These are phyloP conservation scores for Claviceps africana DNA, from an alignment of 2,329 filamentous ascomycete species.

Conservation along the genomic window DNA sequence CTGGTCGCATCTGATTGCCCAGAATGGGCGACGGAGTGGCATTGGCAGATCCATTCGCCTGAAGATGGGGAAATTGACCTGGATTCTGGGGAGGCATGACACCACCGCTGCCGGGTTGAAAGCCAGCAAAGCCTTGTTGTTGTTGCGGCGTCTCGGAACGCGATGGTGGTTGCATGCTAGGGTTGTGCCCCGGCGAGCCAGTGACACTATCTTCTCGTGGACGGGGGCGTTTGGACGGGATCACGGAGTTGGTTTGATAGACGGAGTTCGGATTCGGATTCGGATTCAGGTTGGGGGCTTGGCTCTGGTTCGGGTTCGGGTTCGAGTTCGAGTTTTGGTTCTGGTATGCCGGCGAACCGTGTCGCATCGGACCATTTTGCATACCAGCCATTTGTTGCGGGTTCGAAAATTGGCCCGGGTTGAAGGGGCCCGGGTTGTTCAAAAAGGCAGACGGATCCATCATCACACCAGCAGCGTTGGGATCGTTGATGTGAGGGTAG, in stretches of 20 bases:
- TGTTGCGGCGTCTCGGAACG: conserved; percentile 88
- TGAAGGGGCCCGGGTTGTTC: conserved; percentile 46
- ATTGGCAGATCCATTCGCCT: conserved; percentile 65
- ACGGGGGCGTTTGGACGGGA: conserved; percentile 78
- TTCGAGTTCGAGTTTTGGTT: conserved; percentile 35
- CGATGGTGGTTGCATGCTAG: conserved; percentile 62
- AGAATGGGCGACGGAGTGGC: conserved; percentile 89
- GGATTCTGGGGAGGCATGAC: conserved; percentile 48
- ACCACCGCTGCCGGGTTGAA: conserved; percentile 49
- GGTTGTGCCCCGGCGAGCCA: conserved; percentile 65
- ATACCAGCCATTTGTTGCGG: conserved; percentile 44
- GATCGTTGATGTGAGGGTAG: conserved; percentile 51
- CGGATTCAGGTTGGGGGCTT: conserved; percentile 3
- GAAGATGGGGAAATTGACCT: conserved; percentile 66
- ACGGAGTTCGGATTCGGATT: conserved; percentile 28
- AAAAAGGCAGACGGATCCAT: conserved; percentile 54
- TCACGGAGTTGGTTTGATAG: conserved; percentile 73
- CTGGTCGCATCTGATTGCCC: conserved; percentile 60
- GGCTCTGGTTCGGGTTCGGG: conserved; percentile 6
- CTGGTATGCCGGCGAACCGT: conserved; percentile 63
- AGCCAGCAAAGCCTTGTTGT: conserved; percentile 54
- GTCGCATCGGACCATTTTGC: conserved; percentile 75
- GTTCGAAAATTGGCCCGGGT: conserved; percentile 43
- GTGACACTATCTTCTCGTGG: conserved; percentile 73
- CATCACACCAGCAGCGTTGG: conserved; percentile 42